Base-by-base conservation (phyloP, 1,139 yeast species). In the Spathaspora sp. region DNA sequence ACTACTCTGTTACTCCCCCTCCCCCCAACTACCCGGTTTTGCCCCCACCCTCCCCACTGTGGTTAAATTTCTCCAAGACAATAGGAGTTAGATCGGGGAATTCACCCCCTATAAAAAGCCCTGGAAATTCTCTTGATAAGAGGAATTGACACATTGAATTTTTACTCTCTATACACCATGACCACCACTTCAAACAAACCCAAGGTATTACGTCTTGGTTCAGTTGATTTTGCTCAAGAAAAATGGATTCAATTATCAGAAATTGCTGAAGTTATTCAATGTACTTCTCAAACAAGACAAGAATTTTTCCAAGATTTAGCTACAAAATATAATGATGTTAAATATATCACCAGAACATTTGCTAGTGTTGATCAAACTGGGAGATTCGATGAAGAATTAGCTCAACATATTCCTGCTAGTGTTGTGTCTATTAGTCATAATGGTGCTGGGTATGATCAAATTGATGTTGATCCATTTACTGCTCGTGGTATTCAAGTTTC, bases 361-460 rank as follows among this genome's bases (percentile, higher is more conserved):
- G 72, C 63, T 2, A 73, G 81, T 48, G 60, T 70, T 11, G 50
- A 48, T 13, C 61, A 66, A 51, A 86, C 95, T 1, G 98, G 97
- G 1, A 64, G 84, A 47, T 81, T 90, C 57, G 96, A 90, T 61
- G 80, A 75, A 44, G 96, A 89, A 56, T 65, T 91, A 54, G 77
- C 85, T 17, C 57, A 64, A 10, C 64, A 65, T 29, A 69, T 93
- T 47, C 96, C 96, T 3, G 52, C 72, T 1, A 61, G 82, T 0
- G 76, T 91, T 25, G 80, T 81, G 56, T 76, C 82, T 11, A 73
- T 93, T 17, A 75, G 87, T 56, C 96, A 89, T 65, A 76, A 81
- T 56, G 97, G 98, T 47, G 99, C 99, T 1, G 98, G 99, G 5
- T 93, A 93, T 64, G 98, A 93, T 61, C 91, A 85, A 63, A 72